Percentiles rank a stretch among this genome's conserved stretches.
Evolutionary conservation across 192 early-diverging fungal species (phyloP).

Genomic region (Phlyctochytrium arcticum): DNA sequence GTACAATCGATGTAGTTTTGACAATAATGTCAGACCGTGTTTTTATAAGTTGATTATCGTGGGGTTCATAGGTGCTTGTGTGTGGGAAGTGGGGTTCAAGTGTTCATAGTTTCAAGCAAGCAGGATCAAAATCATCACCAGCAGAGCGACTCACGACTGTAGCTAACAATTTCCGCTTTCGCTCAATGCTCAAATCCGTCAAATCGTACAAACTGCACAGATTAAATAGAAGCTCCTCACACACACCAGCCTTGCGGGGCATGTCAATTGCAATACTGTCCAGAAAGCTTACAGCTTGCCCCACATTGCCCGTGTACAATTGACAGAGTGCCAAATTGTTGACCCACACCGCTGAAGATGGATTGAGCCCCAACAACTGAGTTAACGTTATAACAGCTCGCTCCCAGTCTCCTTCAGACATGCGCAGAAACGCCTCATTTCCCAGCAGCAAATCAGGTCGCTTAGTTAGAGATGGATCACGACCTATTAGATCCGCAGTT

Average conservation of each 20-base stretch:
- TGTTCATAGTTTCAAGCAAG: slow-evolving; percentile 35
- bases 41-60: too few species aligned
- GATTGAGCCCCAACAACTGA: slow-evolving; percentile 23
- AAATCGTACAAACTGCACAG: slow-evolving; percentile 44
- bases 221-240: slow-evolving; percentile 38
- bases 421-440: slow-evolving; percentile 27
- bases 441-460: slow-evolving; percentile 6
- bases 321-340: slow-evolving; percentile 46
- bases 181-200: slow-evolving; percentile 29
- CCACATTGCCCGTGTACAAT: slow-evolving; percentile 42
- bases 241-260: slow-evolving; percentile 20
- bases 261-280: slow-evolving; percentile 32
- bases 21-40: too few species aligned
- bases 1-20: too few species aligned
- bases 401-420: slow-evolving; percentile 23
- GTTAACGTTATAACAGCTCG: slow-evolving; percentile 21
- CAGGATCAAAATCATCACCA: slow-evolving; percentile 43
- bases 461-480: not conserved
- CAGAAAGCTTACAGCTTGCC: slow-evolving; percentile 33
- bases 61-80: too few species aligned
- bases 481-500: not conserved
- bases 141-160: slow-evolving; percentile 27
- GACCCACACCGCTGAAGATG: slow-evolving; percentile 14
- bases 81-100: too few species aligned
- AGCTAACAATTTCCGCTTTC: slow-evolving; percentile 36